Evolutionary conservation across 495 filamentous ascomycete species (phyloP).

Genomic region (Xylaria flabelliformis): DNA sequence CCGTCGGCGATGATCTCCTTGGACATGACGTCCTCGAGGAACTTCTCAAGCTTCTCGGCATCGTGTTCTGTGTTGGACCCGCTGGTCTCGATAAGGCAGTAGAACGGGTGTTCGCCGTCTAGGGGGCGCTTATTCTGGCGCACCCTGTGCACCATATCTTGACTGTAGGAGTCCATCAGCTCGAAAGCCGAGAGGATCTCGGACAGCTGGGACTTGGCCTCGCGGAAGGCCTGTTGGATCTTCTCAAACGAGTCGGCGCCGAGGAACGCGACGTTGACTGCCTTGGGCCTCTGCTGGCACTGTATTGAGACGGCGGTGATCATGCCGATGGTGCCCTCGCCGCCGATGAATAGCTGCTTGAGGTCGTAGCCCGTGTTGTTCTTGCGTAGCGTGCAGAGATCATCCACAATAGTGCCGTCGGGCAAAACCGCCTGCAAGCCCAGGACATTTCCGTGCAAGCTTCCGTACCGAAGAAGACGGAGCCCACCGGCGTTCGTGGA

Average conservation of each 20-base stretch:
- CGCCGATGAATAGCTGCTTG: conserved; percentile 96
- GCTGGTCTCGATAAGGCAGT: conserved; percentile 94
- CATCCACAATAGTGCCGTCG: conserved; percentile 88
- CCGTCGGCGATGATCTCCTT: conserved; percentile 85
- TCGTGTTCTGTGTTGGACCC: conserved; percentile 95
- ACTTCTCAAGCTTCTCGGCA: conserved; percentile 78
- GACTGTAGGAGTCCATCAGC: conserved; percentile 87
- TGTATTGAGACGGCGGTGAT: conserved; percentile 89
- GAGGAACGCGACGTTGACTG: conserved; percentile 90
- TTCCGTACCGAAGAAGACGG: conserved; percentile 88
- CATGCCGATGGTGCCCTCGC: conserved; percentile 92
- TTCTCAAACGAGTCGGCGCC: conserved; percentile 86
- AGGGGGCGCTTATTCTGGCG: conserved; percentile 80
- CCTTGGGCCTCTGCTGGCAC: conserved; percentile 83
- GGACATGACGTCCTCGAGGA: conserved; percentile 90
- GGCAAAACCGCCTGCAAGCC: conserved; percentile 92
- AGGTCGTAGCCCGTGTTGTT: conserved; percentile 98
- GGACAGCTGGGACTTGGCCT: conserved; percentile 86
- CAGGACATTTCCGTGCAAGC: conserved; percentile 88
- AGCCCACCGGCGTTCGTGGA: conserved; percentile 94
- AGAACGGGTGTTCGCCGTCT: conserved; percentile 86
- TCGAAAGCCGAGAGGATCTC: conserved; percentile 98
- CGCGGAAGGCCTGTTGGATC: conserved; percentile 78
- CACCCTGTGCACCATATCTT: conserved; percentile 74
- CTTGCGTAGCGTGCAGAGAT: conserved; percentile 85